Percentiles rank a stretch among this genome's conserved stretches.
Evolutionary conservation across 495 filamentous ascomycete species (phyloP).

Genomic region (Hypoxylon crocopeplum): DNA sequence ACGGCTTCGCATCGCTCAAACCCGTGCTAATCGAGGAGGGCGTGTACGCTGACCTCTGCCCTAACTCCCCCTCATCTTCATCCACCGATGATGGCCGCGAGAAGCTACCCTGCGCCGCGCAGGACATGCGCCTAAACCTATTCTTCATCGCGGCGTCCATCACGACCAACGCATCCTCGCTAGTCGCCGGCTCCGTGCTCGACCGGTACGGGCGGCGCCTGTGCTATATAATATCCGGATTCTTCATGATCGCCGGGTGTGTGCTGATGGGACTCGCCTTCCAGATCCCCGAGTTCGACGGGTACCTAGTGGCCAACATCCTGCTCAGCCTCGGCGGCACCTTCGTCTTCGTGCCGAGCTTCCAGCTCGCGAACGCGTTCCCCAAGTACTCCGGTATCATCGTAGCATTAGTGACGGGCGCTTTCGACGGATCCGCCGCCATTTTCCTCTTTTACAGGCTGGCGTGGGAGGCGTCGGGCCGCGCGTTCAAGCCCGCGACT

Average conservation of each 20-base stretch:
- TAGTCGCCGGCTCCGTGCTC: conserved; percentile 70
- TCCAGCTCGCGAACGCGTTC: conserved; percentile 76
- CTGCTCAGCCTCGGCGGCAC: conserved; percentile 71
- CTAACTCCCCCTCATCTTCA: conserved; percentile 50
- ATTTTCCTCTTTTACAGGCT: conserved; percentile 71
- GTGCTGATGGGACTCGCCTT: conserved; percentile 65
- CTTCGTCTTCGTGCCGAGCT: conserved; percentile 73
- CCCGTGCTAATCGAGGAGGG: conserved; percentile 70
- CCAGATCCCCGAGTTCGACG: conserved; percentile 61
- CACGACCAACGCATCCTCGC: conserved; percentile 69
- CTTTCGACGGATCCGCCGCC: conserved; percentile 74
- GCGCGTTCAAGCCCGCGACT: conserved; percentile 60
- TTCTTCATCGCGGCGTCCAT: conserved; percentile 75
- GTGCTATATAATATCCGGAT: conserved; percentile 60
- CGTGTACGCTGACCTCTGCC: conserved; percentile 68
- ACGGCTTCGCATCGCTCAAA: conserved; percentile 78
- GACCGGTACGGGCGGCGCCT: conserved; percentile 71
- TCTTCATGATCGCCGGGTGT: conserved; percentile 63
- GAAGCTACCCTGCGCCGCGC: conserved; percentile 64
- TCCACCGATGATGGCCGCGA: conserved; percentile 39
- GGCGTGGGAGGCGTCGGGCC: conserved; percentile 58
- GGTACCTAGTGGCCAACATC: conserved; percentile 68
- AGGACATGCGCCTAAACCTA: conserved; percentile 72
- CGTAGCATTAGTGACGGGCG: conserved; percentile 72
- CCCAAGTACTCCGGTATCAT: conserved; percentile 69